Evolutionary conservation across 768 basidiomycete species (phyloP).

Genomic region (Agrocybe praecox): DNA sequence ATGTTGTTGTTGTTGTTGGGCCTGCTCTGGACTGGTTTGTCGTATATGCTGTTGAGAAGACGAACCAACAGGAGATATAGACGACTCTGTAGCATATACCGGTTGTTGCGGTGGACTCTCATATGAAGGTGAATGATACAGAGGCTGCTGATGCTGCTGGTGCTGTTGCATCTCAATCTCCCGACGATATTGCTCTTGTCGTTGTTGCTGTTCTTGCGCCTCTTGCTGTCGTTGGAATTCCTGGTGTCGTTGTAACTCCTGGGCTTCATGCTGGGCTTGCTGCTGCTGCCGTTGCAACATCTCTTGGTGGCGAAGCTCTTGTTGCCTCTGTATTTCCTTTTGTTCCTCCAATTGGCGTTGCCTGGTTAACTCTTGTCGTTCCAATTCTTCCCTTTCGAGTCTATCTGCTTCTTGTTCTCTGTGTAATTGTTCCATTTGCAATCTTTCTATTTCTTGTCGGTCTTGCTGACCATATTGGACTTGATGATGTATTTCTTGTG

Average conservation of each 20-base stretch:
- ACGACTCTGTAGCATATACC: conserved; percentile 4
- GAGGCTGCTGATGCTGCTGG: conserved; percentile 20
- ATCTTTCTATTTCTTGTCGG: conserved; percentile 26
- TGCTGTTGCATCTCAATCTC: conserved; percentile 20
- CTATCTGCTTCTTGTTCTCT: conserved; percentile 19
- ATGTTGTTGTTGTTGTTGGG: conserved; percentile 6
- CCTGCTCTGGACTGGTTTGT: not conserved
- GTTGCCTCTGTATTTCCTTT: conserved; percentile 10
- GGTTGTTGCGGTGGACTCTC: conserved; percentile 13
- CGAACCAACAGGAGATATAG: not conserved
- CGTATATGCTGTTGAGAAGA: conserved; percentile 7
- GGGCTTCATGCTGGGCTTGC: conserved; percentile 13
- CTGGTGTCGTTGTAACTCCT: conserved; percentile 12
- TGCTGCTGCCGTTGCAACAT: conserved; percentile 19
- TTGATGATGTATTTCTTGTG: conserved; percentile 28
- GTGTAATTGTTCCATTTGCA: conserved; percentile 21
- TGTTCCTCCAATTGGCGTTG: conserved; percentile 22
- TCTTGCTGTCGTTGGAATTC: conserved; percentile 17
- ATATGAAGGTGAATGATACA: conserved; percentile 15
- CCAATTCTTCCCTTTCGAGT: conserved; percentile 17
- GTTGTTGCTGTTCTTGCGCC: conserved; percentile 20
- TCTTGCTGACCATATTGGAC: conserved; percentile 23
- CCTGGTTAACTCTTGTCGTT: conserved; percentile 22
- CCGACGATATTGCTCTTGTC: conserved; percentile 22
- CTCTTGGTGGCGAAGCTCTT: conserved; percentile 15